Evolutionary conservation across 1,284 basidiomycete species (phyloP), one percentile per base, ranked within the genome.

Genomic region (Fistulinella staudtii): DNA sequence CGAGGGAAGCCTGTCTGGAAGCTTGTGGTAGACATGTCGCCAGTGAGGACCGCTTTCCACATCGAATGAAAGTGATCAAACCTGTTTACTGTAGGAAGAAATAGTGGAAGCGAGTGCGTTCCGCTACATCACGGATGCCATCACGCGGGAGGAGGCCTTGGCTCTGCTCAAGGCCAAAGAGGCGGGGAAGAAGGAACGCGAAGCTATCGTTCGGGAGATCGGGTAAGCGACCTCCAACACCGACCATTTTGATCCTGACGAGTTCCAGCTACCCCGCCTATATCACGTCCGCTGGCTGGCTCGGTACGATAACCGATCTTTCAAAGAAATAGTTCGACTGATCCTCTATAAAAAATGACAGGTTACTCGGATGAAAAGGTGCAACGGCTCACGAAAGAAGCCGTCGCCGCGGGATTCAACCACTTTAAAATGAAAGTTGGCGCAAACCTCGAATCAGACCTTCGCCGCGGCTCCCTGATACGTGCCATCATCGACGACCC

Each of bases 361-460:
- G 64, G 61, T 11, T 97, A 97, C 71, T 80, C 78, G 23, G 93
- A 97, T 61, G 93, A 93, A 60, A 97, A 97, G 65, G 82, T 97
- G 36, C 79, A 82, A 3, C 79, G 82, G 14, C 76, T 98, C 43
- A 96, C 91, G 3, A 85, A 84, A 58, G 88, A 90, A 61, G 89
- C 93, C 23, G 75, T 98, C 42, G 68, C 76, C 21, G 81, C 80
- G 40, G 93, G 93, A 23, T 95, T 95, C 79, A 92, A 90, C 71
- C 90, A 93, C 70, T 94, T 95, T 78, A 94, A 94, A 73, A 93
- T 95, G 84, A 97, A 97, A 73, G 93, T 98, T 51, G 94, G 94
- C 44, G 85, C 87, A 28, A 77, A 89, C 66, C 74, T 79, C 42
- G 79, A 80, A 30, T 84, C 87, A 60, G 94, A 97, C 69, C 72